Evolutionary conservation across 2,329 filamentous ascomycete genomes (phyloP).

Genomic region (Fusarium buharicum): DNA sequence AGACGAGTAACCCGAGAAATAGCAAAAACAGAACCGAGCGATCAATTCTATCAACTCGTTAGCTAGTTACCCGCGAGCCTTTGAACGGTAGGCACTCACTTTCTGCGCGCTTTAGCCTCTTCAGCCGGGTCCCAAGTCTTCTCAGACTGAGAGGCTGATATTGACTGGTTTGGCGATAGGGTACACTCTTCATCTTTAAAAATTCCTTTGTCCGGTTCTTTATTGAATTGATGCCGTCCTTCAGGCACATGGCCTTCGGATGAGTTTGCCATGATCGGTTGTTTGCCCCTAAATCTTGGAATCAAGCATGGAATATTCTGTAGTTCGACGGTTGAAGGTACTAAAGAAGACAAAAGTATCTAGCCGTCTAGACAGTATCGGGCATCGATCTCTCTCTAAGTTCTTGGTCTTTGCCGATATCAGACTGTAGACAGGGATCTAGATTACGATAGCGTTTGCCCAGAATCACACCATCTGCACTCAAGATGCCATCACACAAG

Average conservation of each 20-base stretch:
- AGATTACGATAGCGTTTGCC: not conserved
- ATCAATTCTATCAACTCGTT: slow-evolving; percentile 53
- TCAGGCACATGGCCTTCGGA: not conserved
- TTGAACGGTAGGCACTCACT: not conserved
- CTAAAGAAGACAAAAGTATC: too few species aligned
- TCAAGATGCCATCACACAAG: slow-evolving; percentile 6
- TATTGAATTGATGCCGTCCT: not conserved
- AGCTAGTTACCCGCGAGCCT: too few species aligned
- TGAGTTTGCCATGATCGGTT: not conserved
- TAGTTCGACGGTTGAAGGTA: not conserved
- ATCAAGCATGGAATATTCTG: not conserved
- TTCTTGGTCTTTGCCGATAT: not conserved
- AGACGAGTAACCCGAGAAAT: slow-evolving; percentile 60
- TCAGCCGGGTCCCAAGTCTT: slow-evolving; percentile 1
- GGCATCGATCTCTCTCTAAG: not conserved
- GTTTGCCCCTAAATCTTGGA: not conserved
- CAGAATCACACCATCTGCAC: slow-evolving; percentile 15
- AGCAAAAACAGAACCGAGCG: slow-evolving; percentile 59
- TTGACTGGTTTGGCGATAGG: not conserved
- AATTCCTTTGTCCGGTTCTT: not conserved
- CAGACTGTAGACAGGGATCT: not conserved
- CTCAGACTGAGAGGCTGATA: slow-evolving; percentile 1
- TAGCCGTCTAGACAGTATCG: too few species aligned
- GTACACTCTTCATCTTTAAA: not conserved
- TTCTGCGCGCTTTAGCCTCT: not conserved